Evolutionary conservation across 805 yeast species (phyloP).

Genomic region (Cyberlindnera amylophila): DNA sequence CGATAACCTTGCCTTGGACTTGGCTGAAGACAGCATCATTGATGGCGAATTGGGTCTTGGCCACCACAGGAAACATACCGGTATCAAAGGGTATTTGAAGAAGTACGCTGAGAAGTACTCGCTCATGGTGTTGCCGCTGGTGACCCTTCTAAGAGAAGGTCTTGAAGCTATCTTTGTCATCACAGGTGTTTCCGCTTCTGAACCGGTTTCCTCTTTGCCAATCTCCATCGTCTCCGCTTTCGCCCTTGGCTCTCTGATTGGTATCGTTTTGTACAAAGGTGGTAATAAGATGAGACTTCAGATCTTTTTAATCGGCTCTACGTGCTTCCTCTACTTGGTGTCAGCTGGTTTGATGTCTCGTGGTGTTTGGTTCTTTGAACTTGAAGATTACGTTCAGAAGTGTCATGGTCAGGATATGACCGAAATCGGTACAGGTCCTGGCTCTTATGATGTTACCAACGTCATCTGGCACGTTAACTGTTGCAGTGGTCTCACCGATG

Average conservation of each 20-base stretch:
- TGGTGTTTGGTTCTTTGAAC: constrained; percentile 88
- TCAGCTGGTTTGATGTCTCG: constrained; percentile 85
- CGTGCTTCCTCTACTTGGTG: constrained; percentile 79
- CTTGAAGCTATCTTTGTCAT: constrained; percentile 88
- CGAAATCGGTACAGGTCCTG: constrained; percentile 90
- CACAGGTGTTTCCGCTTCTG: constrained; percentile 82
- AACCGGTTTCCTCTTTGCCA: constrained; percentile 62
- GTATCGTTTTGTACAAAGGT: constrained; percentile 65
- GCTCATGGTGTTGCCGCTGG: constrained; percentile 71
- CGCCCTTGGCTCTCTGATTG: constrained; percentile 57
- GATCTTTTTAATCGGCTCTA: constrained; percentile 67
- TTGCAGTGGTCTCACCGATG: constrained; percentile 87
- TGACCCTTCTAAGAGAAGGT: constrained; percentile 87
- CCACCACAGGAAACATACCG: constrained; percentile 1
- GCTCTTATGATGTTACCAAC: constrained; percentile 74
- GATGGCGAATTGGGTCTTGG: constrained; percentile 16
- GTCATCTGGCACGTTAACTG: constrained; percentile 95
- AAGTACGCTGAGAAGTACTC: constrained; percentile 51
- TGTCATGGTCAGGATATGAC: constrained; percentile 82
- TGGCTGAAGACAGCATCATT: constrained; percentile 17
- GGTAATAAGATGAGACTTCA: constrained; percentile 78
- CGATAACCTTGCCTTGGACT: constrained; percentile 15
- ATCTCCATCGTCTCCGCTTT: constrained; percentile 61
- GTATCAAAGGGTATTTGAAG: constrained; percentile 15
- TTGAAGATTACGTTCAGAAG: constrained; percentile 64